These are phyloP conservation scores for Plasmopara halstedii DNA, from an alignment of 352 stramenopile species.

Conservation along the genomic window DNA sequence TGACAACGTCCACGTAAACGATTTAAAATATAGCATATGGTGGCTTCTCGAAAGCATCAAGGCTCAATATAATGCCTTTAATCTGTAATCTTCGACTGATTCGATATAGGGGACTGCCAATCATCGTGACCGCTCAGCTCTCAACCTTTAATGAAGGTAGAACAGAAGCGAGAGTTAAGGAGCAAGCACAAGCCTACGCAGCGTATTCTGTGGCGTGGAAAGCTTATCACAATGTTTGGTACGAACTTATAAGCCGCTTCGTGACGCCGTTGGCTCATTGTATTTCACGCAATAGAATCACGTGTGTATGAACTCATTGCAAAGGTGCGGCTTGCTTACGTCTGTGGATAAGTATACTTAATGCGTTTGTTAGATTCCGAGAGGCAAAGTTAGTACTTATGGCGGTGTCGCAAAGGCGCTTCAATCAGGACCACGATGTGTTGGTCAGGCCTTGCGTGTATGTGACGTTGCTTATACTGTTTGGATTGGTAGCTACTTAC, in stretches of 20 bases:
- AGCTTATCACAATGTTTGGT: constrained; percentile 60
- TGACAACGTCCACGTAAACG: too few relatives aligned
- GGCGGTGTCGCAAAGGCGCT: constrained; percentile 52
- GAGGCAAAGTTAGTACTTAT: constrained; percentile 77
- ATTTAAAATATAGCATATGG: too few relatives aligned
- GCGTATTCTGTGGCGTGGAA: constrained; percentile 62
- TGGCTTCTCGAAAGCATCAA: too few relatives aligned
- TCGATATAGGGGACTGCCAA: too few relatives aligned
- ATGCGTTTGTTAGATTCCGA: constrained; percentile 40
- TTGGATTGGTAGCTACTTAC: not conserved
- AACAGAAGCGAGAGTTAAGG: constrained; percentile 9
- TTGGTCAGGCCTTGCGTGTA: constrained; percentile 77
- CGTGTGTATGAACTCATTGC: constrained; percentile 76
- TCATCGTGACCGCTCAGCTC: too few relatives aligned
- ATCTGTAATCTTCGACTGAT: too few relatives aligned
- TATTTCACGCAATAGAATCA: constrained; percentile 21
- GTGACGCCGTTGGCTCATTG: not conserved
- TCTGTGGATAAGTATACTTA: not conserved
- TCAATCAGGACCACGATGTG: constrained; percentile 51
- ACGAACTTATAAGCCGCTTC: not conserved
- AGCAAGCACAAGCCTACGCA: constrained; percentile 28
- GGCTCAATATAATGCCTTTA: too few relatives aligned
- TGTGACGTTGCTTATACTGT: constrained; percentile 2
- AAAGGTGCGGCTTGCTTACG: constrained; percentile 24
- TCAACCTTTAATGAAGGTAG: constrained; percentile 4